phyloP scores from a whole-genome alignment of 345 rosid genomes.

The Rhodomyrtus tomentosa region DNA sequence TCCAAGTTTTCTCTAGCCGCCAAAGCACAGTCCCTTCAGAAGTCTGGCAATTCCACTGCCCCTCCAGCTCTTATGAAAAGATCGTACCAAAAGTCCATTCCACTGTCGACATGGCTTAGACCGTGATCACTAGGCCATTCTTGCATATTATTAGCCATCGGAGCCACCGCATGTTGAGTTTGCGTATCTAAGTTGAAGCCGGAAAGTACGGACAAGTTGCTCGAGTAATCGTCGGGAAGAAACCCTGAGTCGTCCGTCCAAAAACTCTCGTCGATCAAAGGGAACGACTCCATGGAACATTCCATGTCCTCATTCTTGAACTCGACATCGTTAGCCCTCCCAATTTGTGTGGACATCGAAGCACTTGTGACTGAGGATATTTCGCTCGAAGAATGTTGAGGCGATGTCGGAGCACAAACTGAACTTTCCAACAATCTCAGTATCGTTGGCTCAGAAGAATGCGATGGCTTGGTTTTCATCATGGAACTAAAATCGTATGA shows the following conservation, averaged over 20 bases:
- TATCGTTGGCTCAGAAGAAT: background rate
- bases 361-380: conserved; percentile 22
- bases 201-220: background rate
- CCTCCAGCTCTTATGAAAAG: conserved; percentile 38
- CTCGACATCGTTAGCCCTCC: conserved; percentile 7
- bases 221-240: background rate
- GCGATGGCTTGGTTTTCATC: conserved; percentile 3
- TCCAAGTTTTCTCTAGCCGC: background rate
- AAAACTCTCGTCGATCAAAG: conserved; percentile 49
- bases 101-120: conserved; percentile 9
- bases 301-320: conserved; percentile 6
- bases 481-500: background rate
- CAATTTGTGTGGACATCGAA: conserved; percentile 3
- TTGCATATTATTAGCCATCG: background rate
- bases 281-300: conserved; percentile 22
- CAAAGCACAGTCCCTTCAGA: background rate
- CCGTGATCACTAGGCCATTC: background rate
- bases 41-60: background rate
- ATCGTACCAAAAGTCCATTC: conserved; percentile 59
- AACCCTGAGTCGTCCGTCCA: conserved; percentile 39
- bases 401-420: conserved; percentile 9
- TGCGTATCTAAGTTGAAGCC: background rate
- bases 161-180: background rate
- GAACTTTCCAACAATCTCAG: background rate
- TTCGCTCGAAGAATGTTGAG: conserved; percentile 43